Conservation (phyloP, 2,329 filamentous ascomycete genomes). For the Microcyclospora tardicrescens region DNA sequence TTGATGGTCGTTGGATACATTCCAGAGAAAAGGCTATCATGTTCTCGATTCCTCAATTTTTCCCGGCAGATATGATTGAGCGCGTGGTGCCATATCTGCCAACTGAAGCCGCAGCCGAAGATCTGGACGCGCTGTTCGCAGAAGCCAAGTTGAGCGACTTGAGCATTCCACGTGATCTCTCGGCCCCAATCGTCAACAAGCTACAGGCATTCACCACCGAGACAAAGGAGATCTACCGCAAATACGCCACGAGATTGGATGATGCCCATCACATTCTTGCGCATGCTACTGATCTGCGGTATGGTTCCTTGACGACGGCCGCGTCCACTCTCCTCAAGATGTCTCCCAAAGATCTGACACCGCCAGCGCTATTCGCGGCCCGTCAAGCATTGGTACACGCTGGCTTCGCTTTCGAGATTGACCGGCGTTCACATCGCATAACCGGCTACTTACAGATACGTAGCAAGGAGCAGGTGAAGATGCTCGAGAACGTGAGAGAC, state of each 20-base stretch:
- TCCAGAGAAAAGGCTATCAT: slow-evolving; percentile 26
- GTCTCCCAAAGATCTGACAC: slow-evolving; percentile 16
- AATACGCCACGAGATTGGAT: slow-evolving; percentile 34
- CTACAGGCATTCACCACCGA: slow-evolving; percentile 33
- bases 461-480: slow-evolving; percentile 40
- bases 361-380: slow-evolving; percentile 50
- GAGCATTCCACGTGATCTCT: slow-evolving; percentile 33
- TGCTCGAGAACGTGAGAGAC: slow-evolving; percentile 38
- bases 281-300: slow-evolving; percentile 30
- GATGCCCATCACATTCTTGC: slow-evolving; percentile 36
- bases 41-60: slow-evolving; percentile 38
- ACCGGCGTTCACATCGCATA: slow-evolving; percentile 35
- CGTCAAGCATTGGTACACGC: slow-evolving; percentile 50
- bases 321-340: slow-evolving; percentile 29
- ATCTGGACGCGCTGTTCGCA: slow-evolving; percentile 17
- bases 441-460: slow-evolving; percentile 52
- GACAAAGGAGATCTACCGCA: slow-evolving; percentile 35
- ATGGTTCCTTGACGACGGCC: slow-evolving; percentile 36
- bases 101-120: slow-evolving; percentile 21
- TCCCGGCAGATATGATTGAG: slow-evolving; percentile 31
- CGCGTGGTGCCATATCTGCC: slow-evolving; percentile 41
- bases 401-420: slow-evolving; percentile 49
- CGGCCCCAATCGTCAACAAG: slow-evolving; percentile 30
- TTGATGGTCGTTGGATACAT: slow-evolving; percentile 38
- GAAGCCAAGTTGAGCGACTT: slow-evolving; percentile 26